A percentile compares a stretch with the other conserved stretches of the same genome.
Conservation (phyloP, 345 rosid species). For the Theobroma cacao region DNA sequence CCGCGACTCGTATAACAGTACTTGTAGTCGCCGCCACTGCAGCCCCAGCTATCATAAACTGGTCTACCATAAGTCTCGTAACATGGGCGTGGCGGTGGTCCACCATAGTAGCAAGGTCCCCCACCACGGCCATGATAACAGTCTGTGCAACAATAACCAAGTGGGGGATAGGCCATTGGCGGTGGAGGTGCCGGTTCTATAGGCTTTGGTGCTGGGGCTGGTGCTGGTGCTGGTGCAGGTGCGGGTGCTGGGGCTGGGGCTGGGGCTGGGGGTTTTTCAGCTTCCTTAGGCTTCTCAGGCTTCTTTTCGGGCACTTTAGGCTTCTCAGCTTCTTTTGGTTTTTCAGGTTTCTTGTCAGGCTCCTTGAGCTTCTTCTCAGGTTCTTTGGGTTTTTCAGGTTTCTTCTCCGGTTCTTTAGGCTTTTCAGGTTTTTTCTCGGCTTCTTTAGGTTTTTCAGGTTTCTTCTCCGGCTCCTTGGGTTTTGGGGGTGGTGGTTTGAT, state of each 20-base stretch:
- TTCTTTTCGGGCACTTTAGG: not conserved
- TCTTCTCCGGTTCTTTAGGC: not conserved
- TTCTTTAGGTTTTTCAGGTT: not conserved
- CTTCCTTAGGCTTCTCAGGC: slow-evolving; percentile 20
- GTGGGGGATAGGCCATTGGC: not conserved
- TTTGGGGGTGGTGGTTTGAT: slow-evolving; percentile 31
- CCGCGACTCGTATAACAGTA: slow-evolving; percentile 23
- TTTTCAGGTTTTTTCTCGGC: slow-evolving; percentile 18
- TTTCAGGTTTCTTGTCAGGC: not conserved
- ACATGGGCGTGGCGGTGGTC: not conserved
- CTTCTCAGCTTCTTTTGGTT: not conserved
- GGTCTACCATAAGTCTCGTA: slow-evolving; percentile 20
- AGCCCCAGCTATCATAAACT: slow-evolving; percentile 57
- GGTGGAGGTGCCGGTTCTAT: not conserved
- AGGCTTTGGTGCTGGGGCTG: not conserved
- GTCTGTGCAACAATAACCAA: not conserved
- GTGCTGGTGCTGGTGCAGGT: too few relatives aligned
- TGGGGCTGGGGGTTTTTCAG: not conserved
- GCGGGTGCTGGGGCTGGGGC: not conserved
- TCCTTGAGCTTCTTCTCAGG: slow-evolving; percentile 6
- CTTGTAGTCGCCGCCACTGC: slow-evolving; percentile 37
- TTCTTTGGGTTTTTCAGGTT: slow-evolving; percentile 5
- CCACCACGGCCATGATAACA: slow-evolving; percentile 4
- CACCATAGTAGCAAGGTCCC: not conserved
- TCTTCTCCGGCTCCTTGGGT: slow-evolving; percentile 19